phyloP scores from a whole-genome alignment of 257 asterid genomes.

The Fraxinus quadrangulata region DNA sequence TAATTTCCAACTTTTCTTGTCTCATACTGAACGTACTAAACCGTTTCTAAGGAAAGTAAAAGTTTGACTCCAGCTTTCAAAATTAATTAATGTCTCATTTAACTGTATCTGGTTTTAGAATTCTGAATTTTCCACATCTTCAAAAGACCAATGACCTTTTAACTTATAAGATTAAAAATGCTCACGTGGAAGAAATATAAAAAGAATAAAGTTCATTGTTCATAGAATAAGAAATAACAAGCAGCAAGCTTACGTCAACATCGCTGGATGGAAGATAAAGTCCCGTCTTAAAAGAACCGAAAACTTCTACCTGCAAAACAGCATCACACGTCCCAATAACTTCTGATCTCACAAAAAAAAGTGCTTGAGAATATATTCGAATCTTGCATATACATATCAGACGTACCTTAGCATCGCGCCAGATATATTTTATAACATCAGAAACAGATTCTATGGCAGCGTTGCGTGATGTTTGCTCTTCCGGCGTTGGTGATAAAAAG shows the following conservation, averaged over 20 bases:
- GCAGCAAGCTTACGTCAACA: slow-evolving; percentile 69
- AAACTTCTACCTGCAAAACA: slow-evolving; percentile 78
- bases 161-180: neutral
- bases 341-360: slow-evolving; percentile 7
- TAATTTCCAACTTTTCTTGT: neutral
- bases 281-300: slow-evolving; percentile 95
- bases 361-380: neutral
- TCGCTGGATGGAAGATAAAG: slow-evolving; percentile 97
- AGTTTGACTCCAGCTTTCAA: neutral
- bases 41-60: neutral
- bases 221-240: neutral
- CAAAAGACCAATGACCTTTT: neutral
- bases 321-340: neutral
- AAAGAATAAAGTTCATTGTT: neutral
- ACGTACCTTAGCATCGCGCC: slow-evolving; percentile 84
- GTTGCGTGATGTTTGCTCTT: slow-evolving; percentile 69
- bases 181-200: slow-evolving; percentile 11
- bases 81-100: slow-evolving; percentile 9
- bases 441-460: slow-evolving; percentile 79
- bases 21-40: neutral
- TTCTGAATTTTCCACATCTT: neutral
- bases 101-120: slow-evolving; percentile 3
- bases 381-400: neutral
- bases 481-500: slow-evolving; percentile 85
- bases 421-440: slow-evolving; percentile 79